Evolutionary conservation across 2,329 filamentous ascomycete genomes (phyloP).

Genomic region (Amesomyces nigricolor): DNA sequence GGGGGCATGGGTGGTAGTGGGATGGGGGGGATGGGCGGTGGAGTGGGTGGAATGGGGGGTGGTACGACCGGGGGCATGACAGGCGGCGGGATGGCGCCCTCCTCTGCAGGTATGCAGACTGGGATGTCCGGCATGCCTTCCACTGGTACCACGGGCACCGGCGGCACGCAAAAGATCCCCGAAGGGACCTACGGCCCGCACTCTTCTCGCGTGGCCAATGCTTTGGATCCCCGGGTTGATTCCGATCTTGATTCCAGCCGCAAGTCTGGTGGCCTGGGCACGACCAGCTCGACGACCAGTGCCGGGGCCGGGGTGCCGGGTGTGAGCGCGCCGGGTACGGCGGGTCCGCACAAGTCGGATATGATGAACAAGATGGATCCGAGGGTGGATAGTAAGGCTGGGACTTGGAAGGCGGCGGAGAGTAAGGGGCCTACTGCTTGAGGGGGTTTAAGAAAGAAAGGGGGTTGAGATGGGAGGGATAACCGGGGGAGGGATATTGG

Average conservation of each 20-base stretch:
- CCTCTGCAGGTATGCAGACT: background rate
- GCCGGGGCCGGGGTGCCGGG: background rate
- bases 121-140: background rate
- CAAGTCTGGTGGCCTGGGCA: background rate
- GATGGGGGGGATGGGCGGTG: background rate
- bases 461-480: no score
- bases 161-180: background rate
- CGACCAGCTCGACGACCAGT: background rate
- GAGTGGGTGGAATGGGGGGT: background rate
- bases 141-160: no score
- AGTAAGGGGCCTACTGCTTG: background rate
- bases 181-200: constrained; percentile 24
- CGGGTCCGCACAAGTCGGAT: constrained; percentile 38
- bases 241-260: constrained; percentile 9
- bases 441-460: background rate
- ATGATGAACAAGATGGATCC: constrained; percentile 40
- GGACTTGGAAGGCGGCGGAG: constrained; percentile 3
- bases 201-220: constrained; percentile 17
- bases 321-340: constrained; percentile 33
- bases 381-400: constrained; percentile 34
- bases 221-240: constrained; percentile 23
- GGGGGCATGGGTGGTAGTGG: background rate
- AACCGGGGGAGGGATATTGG: no score
- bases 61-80: background rate
- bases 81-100: background rate